Base-by-base conservation (phyloP, 805 yeast species). In the Candida verbasci region DNA sequence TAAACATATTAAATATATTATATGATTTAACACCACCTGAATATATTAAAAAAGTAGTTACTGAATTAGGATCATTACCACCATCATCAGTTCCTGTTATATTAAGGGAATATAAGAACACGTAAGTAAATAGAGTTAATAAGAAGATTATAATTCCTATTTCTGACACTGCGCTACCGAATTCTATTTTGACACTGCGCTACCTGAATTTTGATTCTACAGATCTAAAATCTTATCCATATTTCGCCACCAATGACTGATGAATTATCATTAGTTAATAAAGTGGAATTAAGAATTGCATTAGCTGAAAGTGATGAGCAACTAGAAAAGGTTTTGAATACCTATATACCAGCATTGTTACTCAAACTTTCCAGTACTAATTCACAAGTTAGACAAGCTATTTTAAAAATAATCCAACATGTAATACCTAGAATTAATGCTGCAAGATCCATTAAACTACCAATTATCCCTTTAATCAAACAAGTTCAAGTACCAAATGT, bases 51-150 rank as follows among this genome's bases (percentile, higher is more conserved):
- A 93, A 93, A 65, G 87, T 93, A 41, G 87, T 93, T 37, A 93
- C 97, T 2, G 98, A 93, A 59, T 78, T 91, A 45, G 98, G 98
- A 20, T 86, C 95, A 2, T 71, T 93, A 47, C 98, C 98, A 9
- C 96, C 98, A 29, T 84, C 95, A n/a, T 87, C 97, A 1, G 97
- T 93, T 40, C 98, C 98, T 18, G 97, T 93, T 33, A 86, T 93
- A 43, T 68, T 93, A 50, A 78, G 97, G 62, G 98, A 93, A 60
- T 93, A 91, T 60, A 86, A 87, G 60, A 63, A 59, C 46, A 54
- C 63, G 15, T 49, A 37, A 32, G 4, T 18, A 12, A 20, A 12
- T 10, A 8, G 6, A 6, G 16, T 26, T 26, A n/a, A n/a, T n/a
- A n/a, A n/a, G n/a, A n/a, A n/a, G n/a, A n/a, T n/a, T n/a, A n/a